A percentile compares a stretch with the other conserved stretches of the same genome.
Conservation (phyloP, 2,329 filamentous ascomycete species). For the Epichloe sibirici region DNA sequence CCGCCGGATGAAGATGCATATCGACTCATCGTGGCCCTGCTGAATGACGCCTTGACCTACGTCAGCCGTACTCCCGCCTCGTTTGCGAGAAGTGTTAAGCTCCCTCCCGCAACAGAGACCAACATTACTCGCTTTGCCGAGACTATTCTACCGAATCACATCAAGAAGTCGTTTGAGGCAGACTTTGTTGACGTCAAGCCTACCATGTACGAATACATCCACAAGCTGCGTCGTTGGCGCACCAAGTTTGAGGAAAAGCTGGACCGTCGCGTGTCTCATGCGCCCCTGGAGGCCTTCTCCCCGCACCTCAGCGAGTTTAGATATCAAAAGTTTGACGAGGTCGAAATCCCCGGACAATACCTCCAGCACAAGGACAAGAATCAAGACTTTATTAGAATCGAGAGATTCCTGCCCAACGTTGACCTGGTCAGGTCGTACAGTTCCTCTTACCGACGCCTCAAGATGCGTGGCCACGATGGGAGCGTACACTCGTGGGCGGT, state of each 20-base stretch:
- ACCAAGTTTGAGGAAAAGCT: conserved; percentile 98
- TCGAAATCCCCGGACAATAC: conserved; percentile 96
- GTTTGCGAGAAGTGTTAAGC: conserved; percentile 82
- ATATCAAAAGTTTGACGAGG: conserved; percentile 96
- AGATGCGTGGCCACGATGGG: conserved; percentile 94
- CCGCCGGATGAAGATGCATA: conserved; percentile 97
- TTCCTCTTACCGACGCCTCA: conserved; percentile 82
- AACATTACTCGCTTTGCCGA: conserved; percentile 97
- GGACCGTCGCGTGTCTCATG: conserved; percentile 63
- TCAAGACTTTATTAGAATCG: conserved; percentile 94
- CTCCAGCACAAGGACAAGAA: conserved; percentile 97
- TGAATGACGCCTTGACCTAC: conserved; percentile 91
- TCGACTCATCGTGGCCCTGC: conserved; percentile 86
- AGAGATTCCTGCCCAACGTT: conserved; percentile 89
- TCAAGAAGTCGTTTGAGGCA: conserved; percentile 91
- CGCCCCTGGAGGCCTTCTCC: conserved; percentile 74
- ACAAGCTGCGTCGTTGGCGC: conserved; percentile 88
- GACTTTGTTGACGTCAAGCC: conserved; percentile 94
- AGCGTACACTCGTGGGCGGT: conserved; percentile 95
- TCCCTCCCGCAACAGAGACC: conserved; percentile 80
- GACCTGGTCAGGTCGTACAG: conserved; percentile 85
- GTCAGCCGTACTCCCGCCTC: conserved; percentile 77
- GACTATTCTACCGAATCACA: conserved; percentile 87
- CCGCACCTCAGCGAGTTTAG: conserved; percentile 91
- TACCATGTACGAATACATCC: conserved; percentile 97